phyloP scores from a whole-genome alignment of 2,329 filamentous ascomycete species.

The Venturia effusa region DNA sequence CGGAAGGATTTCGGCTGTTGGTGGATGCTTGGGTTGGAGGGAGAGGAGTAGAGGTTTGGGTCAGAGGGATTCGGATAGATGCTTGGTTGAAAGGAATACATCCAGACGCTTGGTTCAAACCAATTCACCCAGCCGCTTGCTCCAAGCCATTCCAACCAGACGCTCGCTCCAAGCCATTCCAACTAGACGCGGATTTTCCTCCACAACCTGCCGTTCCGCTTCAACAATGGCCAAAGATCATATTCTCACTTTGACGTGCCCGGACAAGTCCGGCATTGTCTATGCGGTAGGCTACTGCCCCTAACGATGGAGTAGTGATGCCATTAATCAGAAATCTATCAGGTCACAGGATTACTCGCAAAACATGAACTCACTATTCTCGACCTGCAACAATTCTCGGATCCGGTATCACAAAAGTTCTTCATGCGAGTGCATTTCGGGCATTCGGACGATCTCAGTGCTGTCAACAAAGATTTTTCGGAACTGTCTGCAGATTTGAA shows the following conservation, averaged over 20 bases:
- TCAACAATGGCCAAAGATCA: slow-evolving; percentile 34
- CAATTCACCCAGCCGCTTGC: not conserved
- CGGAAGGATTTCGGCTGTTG: too few relatives aligned
- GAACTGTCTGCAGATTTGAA: slow-evolving; percentile 51
- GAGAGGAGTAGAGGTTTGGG: too few relatives aligned
- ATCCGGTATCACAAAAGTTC: slow-evolving; percentile 62
- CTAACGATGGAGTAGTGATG: not conserved
- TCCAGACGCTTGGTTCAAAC: not conserved
- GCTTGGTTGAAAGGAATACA: too few relatives aligned
- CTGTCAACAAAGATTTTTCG: slow-evolving; percentile 39
- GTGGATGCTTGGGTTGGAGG: too few relatives aligned
- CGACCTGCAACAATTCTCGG: slow-evolving; percentile 76
- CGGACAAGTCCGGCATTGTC: slow-evolving; percentile 75
- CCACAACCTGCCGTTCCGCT: not conserved
- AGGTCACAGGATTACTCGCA: slow-evolving; percentile 65
- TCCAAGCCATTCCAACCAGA: not conserved
- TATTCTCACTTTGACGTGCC: slow-evolving; percentile 73
- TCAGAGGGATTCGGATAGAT: not conserved
- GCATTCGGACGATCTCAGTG: slow-evolving; percentile 18
- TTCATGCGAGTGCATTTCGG: slow-evolving; percentile 49
- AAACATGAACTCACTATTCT: slow-evolving; percentile 67
- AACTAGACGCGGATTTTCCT: not conserved
- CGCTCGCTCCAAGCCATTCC: not conserved
- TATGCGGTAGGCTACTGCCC: slow-evolving; percentile 40
- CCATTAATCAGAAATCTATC: not conserved